These are phyloP conservation scores for Candida verbasci DNA, from an alignment of 805 yeast species.

Conservation along the genomic window DNA sequence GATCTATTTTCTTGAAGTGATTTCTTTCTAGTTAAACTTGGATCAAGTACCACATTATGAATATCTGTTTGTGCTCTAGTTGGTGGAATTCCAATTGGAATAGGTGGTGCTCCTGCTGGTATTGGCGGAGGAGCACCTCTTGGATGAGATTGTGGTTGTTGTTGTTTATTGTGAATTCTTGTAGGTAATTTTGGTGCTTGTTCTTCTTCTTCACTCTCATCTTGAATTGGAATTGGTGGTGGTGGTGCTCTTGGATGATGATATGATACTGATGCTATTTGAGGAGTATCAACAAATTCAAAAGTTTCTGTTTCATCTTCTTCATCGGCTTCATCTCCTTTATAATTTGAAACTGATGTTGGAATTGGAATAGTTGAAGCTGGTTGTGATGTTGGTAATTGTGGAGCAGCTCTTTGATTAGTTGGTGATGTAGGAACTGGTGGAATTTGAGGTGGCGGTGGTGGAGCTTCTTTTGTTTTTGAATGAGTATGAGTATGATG, in stretches of 20 bases:
- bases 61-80: conserved; percentile 13
- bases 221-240: conserved; percentile 2
- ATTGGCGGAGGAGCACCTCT: conserved; percentile 5
- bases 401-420: conserved; percentile 11
- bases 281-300: conserved; percentile 13
- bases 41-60: no score
- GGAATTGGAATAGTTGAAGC: conserved; percentile 8
- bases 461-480: conserved; percentile 9
- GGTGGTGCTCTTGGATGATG: conserved; percentile 6
- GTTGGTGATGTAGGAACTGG: conserved; percentile 8
- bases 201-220: not conserved
- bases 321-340: conserved; percentile 3
- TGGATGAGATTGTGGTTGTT: not conserved
- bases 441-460: conserved; percentile 8
- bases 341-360: not conserved
- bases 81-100: conserved; percentile 8
- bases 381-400: conserved; percentile 15
- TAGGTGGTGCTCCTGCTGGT: conserved; percentile 8
- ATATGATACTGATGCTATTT: not conserved
- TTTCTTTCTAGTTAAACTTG: no score
- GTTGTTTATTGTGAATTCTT: conserved; percentile 1
- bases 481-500: not conserved
- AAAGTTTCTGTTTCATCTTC: conserved; percentile 18
- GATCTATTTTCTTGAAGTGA: no score
- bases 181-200: not conserved